These are phyloP conservation scores for Pyrenopolyporus hunteri DNA, from an alignment of 495 filamentous ascomycete species.

Conservation along the genomic window DNA sequence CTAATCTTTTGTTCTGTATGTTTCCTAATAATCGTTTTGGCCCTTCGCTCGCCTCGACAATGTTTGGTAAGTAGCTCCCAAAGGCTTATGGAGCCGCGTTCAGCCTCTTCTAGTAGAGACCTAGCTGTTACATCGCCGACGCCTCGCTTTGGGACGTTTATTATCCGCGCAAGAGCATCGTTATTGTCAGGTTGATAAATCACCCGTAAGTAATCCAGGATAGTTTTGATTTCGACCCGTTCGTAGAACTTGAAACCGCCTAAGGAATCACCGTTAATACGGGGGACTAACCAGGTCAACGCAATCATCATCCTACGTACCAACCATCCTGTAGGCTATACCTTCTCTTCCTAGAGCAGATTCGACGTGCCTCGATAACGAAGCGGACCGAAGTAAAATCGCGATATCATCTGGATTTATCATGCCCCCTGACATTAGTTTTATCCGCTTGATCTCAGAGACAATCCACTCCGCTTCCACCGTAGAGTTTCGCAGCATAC, in stretches of 20 bases:
- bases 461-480: conserved; percentile 90
- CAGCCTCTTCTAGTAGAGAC: conserved; percentile 73
- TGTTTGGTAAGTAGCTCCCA: conserved; percentile 76
- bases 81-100: conserved; percentile 68
- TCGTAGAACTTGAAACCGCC: conserved; percentile 90
- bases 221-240: conserved; percentile 83
- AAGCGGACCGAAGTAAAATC: conserved; percentile 83
- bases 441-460: conserved; percentile 76
- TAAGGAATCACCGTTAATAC: conserved; percentile 16
- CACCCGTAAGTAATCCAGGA: conserved; percentile 88
- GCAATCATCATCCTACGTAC: conserved; percentile 43
- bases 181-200: conserved; percentile 87
- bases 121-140: conserved; percentile 84
- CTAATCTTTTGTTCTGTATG: conserved; percentile 64
- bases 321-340: conserved; percentile 93
- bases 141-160: conserved; percentile 82
- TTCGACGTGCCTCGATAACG: conserved; percentile 85
- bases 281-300: background rate
- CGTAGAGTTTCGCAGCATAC: conserved; percentile 72
- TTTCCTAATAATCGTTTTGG: conserved; percentile 72
- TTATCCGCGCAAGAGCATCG: conserved; percentile 82
- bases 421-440: conserved; percentile 72
- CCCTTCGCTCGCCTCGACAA: conserved; percentile 69
- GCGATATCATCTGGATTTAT: conserved; percentile 80
- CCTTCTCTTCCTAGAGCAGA: conserved; percentile 82